Percentiles rank a stretch among this genome's conserved stretches.
phyloP scores from a whole-genome alignment of 2,329 filamentous ascomycete genomes.

The Dactylellina parvicollis region DNA sequence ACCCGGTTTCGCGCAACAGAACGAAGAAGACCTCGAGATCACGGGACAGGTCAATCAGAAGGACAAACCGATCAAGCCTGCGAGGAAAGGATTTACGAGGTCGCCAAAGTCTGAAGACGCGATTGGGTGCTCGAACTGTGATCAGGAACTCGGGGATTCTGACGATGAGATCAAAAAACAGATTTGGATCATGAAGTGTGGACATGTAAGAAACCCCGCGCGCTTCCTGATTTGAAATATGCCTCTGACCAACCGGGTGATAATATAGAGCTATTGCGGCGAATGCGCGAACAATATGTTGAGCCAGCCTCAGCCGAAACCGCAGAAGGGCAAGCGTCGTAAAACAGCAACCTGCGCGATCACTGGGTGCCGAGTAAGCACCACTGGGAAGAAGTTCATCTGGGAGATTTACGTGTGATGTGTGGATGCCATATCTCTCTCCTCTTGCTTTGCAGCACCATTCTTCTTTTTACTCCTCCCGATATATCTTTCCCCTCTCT shows the following conservation, averaged over 20 bases:
- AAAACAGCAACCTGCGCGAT: conserved; percentile 50
- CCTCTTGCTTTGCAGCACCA: neutral
- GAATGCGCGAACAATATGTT: conserved; percentile 63
- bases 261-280: conserved; percentile 66
- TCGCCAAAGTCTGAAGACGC: conserved; percentile 76
- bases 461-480: neutral
- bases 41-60: conserved; percentile 59
- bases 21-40: conserved; percentile 62
- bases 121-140: conserved; percentile 86
- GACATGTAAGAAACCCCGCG: conserved; percentile 74
- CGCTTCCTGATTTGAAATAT: conserved; percentile 14
- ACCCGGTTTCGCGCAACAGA: conserved; percentile 59
- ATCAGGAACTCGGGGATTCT: conserved; percentile 81
- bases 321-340: conserved; percentile 49
- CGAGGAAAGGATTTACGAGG: conserved; percentile 81
- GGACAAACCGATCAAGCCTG: conserved; percentile 73
- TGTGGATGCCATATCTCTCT: neutral
- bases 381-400: conserved; percentile 38
- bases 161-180: conserved; percentile 73
- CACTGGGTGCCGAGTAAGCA: conserved; percentile 48
- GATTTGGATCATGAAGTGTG: conserved; percentile 92
- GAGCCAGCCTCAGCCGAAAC: conserved; percentile 56
- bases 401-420: conserved; percentile 47
- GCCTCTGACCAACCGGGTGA: conserved; percentile 21
- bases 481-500: neutral